A percentile compares a stretch with the other conserved stretches of the same genome.
phyloP scores from a whole-genome alignment of 2,329 filamentous ascomycete genomes.

The Pyrenochaeta sp. region DNA sequence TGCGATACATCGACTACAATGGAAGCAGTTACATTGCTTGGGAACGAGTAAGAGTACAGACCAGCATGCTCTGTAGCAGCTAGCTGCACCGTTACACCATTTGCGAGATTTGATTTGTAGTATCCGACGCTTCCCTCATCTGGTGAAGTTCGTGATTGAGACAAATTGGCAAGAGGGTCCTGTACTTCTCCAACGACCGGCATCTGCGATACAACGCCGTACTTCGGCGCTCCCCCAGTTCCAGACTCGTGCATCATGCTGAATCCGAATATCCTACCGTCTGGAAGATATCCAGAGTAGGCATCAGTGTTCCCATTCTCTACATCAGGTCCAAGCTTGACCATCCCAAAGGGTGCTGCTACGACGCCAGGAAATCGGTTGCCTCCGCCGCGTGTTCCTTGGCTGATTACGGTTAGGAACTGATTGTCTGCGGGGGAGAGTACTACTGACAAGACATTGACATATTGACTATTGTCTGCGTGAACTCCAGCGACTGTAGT shows the following conservation, averaged over 20 bases:
- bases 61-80: conserved; percentile 65
- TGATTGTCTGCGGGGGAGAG: too few species aligned
- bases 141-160: conserved; percentile 58
- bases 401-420: conserved; percentile 9
- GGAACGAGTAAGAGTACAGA: conserved; percentile 68
- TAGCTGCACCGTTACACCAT: conserved; percentile 66
- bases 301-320: conserved; percentile 41
- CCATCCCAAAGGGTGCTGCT: conserved; percentile 48
- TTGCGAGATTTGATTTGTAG: conserved; percentile 64
- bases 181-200: conserved; percentile 37
- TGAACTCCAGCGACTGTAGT: neutral
- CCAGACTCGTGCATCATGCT: conserved; percentile 48
- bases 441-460: conserved; percentile 47
- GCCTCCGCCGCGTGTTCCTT: conserved; percentile 40
- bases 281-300: conserved; percentile 46
- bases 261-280: conserved; percentile 46
- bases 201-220: conserved; percentile 49
- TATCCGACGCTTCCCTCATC: conserved; percentile 69
- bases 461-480: conserved; percentile 40
- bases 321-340: conserved; percentile 49
- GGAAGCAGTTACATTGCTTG: conserved; percentile 49
- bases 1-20: conserved; percentile 72
- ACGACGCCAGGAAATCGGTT: conserved; percentile 50
- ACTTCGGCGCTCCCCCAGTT: conserved; percentile 47
- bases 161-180: conserved; percentile 65